Evolutionary conservation across 2,329 filamentous ascomycete genomes (phyloP).

Genomic region (Ceratocystis alfenasii): DNA sequence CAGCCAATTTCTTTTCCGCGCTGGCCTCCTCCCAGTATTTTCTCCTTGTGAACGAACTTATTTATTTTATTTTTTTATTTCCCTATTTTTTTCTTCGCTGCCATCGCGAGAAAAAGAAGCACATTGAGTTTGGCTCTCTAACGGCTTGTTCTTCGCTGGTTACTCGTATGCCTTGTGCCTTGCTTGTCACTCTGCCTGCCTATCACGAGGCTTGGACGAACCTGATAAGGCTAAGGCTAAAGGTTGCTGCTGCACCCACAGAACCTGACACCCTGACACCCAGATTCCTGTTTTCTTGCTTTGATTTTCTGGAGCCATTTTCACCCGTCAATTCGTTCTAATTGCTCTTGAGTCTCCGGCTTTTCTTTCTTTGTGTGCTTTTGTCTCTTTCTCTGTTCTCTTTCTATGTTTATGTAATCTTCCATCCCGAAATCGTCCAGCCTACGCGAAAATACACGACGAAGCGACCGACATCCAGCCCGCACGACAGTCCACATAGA

Average conservation of each 20-base stretch:
- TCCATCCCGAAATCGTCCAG: not conserved
- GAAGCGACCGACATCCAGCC: slow-evolving; percentile 6
- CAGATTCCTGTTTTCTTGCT: not conserved
- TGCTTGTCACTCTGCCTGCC: not conserved
- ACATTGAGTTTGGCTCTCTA: not conserved
- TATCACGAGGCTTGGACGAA: slow-evolving; percentile 11
- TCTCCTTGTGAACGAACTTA: not conserved
- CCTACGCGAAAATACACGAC: not conserved
- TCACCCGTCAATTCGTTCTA: not conserved
- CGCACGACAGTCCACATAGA: not conserved
- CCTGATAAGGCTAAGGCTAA: not conserved
- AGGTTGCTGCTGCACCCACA: slow-evolving; percentile 6
- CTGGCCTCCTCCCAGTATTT: not conserved
- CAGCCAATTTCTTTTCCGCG: not conserved
- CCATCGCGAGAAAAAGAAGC: not conserved
- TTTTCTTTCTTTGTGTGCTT: too few relatives aligned
- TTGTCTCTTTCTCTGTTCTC: not conserved
- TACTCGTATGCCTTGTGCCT: slow-evolving; percentile 4
- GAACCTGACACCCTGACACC: slow-evolving; percentile 3
- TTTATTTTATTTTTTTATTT: not conserved
- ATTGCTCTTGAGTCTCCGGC: not conserved
- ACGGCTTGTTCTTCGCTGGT: not conserved
- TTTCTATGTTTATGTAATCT: not conserved
- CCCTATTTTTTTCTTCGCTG: not conserved
- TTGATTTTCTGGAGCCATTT: not conserved